These are phyloP conservation scores for Butyriboletus appendiculatus DNA, from an alignment of 1,284 basidiomycete genomes.

Conservation along the genomic window DNA sequence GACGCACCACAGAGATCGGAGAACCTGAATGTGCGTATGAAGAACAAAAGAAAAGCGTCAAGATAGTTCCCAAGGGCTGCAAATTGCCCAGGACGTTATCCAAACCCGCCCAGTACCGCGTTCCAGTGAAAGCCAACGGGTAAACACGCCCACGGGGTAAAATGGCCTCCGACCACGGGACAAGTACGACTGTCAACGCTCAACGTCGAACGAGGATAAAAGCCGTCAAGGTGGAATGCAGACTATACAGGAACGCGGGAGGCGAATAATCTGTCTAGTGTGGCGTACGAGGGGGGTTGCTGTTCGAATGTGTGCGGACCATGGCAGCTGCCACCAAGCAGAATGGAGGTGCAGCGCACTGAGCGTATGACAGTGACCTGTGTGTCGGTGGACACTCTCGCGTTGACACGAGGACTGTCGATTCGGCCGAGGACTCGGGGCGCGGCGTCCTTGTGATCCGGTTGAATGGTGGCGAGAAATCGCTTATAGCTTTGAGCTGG, in stretches of 20 bases:
- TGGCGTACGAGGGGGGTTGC: constrained; percentile 1
- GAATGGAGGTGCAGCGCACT: background rate
- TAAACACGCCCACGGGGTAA: background rate
- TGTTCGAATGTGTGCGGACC: background rate
- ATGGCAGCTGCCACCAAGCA: background rate
- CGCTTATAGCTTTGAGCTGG: background rate
- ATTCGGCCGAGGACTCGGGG: background rate
- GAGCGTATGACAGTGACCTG: background rate
- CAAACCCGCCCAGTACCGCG: background rate
- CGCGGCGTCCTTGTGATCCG: background rate
- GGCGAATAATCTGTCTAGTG: background rate
- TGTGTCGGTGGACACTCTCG: background rate
- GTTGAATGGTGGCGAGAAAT: background rate
- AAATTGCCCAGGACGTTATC: background rate
- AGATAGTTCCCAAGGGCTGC: background rate
- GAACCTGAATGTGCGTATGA: background rate
- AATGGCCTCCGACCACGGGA: background rate
- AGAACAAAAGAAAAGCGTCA: background rate
- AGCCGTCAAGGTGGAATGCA: background rate
- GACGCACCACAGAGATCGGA: background rate
- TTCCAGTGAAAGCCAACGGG: constrained; percentile 2
- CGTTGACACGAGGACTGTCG: background rate
- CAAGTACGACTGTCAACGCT: background rate
- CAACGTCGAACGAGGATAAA: background rate
- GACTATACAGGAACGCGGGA: background rate